Conservation (phyloP, 176 grass and related monocot genomes). For the Oryza brachyantha region DNA sequence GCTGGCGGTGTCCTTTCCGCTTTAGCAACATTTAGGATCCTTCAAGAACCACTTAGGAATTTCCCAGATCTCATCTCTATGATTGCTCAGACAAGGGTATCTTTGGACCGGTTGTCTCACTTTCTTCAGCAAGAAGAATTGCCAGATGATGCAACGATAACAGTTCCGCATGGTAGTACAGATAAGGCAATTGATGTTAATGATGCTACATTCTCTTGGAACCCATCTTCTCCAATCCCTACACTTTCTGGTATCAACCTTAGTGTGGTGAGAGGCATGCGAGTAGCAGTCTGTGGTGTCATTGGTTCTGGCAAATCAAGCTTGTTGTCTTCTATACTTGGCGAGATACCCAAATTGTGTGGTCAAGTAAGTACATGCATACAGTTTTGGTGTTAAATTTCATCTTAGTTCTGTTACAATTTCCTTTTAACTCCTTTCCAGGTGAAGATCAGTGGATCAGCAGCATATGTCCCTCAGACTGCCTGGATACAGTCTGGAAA, state of each 20-base stretch:
- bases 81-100: constrained; percentile 97
- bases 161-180: constrained; percentile 55
- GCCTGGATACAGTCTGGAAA: constrained; percentile 99
- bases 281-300: constrained; percentile 87
- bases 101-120: constrained; percentile 72
- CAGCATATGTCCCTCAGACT: constrained; percentile 89
- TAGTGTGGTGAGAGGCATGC: constrained; percentile 81
- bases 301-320: constrained; percentile 98
- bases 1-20: constrained; percentile 94
- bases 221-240: constrained; percentile 42
- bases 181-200: constrained; percentile 76
- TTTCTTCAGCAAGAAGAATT: constrained; percentile 87
- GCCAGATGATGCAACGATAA: constrained; percentile 65
- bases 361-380: constrained; percentile 68
- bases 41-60: constrained; percentile 96
- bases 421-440: constrained; percentile 45
- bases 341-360: constrained; percentile 89
- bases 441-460: constrained; percentile 84
- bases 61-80: constrained; percentile 97
- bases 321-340: constrained; percentile 85
- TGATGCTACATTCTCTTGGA: constrained; percentile 80
- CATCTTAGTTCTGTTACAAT: constrained; percentile 20
- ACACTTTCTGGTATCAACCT: constrained; percentile 68
- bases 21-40: constrained; percentile 96
- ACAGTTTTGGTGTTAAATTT: background rate